Evolutionary conservation across 1,284 basidiomycete species (phyloP), one percentile per base, ranked within the genome.

Genomic region (Cutaneotrichosporon sp.): DNA sequence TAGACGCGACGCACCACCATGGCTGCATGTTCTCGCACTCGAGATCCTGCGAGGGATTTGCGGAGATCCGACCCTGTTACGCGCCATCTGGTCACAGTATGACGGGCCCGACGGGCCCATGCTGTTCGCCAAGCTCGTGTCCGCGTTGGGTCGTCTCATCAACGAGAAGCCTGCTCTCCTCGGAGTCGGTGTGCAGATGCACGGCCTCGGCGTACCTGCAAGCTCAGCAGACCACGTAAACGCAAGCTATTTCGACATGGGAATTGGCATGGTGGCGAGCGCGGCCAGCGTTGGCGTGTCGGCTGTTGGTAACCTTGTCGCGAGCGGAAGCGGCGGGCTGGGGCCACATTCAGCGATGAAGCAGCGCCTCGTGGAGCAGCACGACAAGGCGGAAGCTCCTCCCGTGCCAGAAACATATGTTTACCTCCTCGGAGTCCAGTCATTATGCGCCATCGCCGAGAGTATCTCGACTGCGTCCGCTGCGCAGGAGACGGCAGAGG

Each of bases 361-460:
- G 76, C 77, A 94, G 36, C 90, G 91, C 76, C 91, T 91, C 89
- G 96, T 97, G 71, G 94, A 97, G 75, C 94, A 97, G 76, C 86
- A 96, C 18, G 94, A 97, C 82, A 97, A 99, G 80, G 89, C 92
- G 0, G 97, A 99, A 72, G 88, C 95, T 0, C 97, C 97, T 0
- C 83, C 86, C 0, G 91, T 96, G 57, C 94, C 94, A 0, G 93
- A 98, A 66, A 86, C 90, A 0, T 98, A 99, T 77, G 86, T 93
- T 63, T 97, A 95, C 76, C 87, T 97, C 1, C 86, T 99, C 1
- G 90, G 89, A 1, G 85, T 97, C 0, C 94, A 98, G 73, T 93
- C 90, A 69, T 85, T 97, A 8, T 86, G 90, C 22, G 89, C 91
- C 0, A 83, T 99, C 2, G 92, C 90, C 57, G 92, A 97, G 73